These are phyloP conservation scores for Nakaseomyces sp. DNA, from an alignment of 1,139 yeast species.

Conservation along the genomic window DNA sequence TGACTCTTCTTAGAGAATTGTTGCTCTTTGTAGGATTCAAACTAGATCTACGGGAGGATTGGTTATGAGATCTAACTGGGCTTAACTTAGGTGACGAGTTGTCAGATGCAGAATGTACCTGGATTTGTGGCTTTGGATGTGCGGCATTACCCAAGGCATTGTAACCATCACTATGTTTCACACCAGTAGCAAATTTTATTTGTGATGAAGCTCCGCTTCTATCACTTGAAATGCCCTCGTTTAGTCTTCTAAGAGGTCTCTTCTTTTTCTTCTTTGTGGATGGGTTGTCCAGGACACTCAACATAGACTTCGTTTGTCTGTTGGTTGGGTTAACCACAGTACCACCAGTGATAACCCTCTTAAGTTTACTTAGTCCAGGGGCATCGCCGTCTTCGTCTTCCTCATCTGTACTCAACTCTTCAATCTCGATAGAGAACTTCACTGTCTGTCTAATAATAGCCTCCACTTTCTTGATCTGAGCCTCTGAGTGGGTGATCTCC, in stretches of 20 bases:
- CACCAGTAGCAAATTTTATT: slow-evolving; percentile 19
- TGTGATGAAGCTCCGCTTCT: slow-evolving; percentile 8
- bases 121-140: slow-evolving; percentile 2
- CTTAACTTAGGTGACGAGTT: slow-evolving; percentile 4
- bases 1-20: slow-evolving; percentile 10
- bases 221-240: neutral
- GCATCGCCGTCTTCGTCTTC: slow-evolving; percentile 5
- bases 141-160: slow-evolving; percentile 13
- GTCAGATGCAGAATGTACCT: slow-evolving; percentile 4
- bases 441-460: slow-evolving; percentile 17
- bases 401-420: slow-evolving; percentile 12
- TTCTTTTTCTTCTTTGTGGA: neutral
- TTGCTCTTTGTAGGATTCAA: slow-evolving; percentile 4
- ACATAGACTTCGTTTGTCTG: slow-evolving; percentile 17
- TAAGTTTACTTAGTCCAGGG: slow-evolving; percentile 10
- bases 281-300: slow-evolving; percentile 14
- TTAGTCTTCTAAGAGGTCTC: neutral
- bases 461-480: slow-evolving; percentile 11
- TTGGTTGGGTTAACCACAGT: slow-evolving; percentile 8
- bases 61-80: slow-evolving; percentile 8
- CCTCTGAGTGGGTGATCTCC: slow-evolving; percentile 3
- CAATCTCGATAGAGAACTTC: slow-evolving; percentile 18
- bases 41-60: slow-evolving; percentile 7
- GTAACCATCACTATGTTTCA: slow-evolving; percentile 14
- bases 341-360: slow-evolving; percentile 20